Percentiles rank a stretch among this genome's conserved stretches.
Conservation (phyloP, 73 alveolate species). For the Loxodes magnus region DNA sequence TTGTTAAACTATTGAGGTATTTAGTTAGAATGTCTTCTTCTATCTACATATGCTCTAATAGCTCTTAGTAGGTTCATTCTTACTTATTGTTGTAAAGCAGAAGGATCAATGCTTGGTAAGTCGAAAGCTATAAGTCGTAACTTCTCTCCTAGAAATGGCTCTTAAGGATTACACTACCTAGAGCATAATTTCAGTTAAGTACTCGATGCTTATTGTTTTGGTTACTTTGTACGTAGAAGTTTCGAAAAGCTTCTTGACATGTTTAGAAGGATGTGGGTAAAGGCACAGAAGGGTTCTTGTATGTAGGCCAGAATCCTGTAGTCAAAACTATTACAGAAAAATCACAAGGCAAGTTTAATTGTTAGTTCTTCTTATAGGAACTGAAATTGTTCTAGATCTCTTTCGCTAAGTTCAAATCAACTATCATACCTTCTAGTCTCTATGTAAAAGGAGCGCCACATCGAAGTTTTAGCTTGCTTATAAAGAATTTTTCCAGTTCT, state of each 20-base stretch:
- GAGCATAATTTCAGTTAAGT: slow-evolving; percentile 31
- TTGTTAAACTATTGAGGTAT: slow-evolving; percentile 8
- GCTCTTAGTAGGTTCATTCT: slow-evolving; percentile 6
- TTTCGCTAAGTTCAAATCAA: slow-evolving; percentile 25
- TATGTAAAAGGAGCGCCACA: slow-evolving; percentile 46
- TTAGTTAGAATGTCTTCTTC: slow-evolving; percentile 24
- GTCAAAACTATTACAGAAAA: slow-evolving; percentile 32
- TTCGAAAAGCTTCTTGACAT: slow-evolving; percentile 21
- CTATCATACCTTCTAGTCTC: slow-evolving; percentile 49
- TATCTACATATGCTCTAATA: slow-evolving; percentile 15
- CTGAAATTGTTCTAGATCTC: slow-evolving; percentile 12
- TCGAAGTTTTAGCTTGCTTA: slow-evolving; percentile 36
- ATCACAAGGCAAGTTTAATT: background rate
- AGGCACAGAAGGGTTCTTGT: slow-evolving; percentile 16
- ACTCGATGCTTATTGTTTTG: slow-evolving; percentile 26
- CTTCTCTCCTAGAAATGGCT: slow-evolving; percentile 13
- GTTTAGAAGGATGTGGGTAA: slow-evolving; percentile 22
- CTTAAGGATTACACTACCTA: slow-evolving; percentile 16
- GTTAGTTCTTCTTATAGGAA: background rate
- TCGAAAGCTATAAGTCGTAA: slow-evolving; percentile 28
- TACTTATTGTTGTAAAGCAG: slow-evolving; percentile 24
- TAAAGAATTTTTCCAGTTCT: slow-evolving; percentile 31
- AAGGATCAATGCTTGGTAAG: slow-evolving; percentile 28
- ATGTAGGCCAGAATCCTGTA: slow-evolving; percentile 45
- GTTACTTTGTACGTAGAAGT: slow-evolving; percentile 13